phyloP scores from a whole-genome alignment of 306 rosid genomes.

The Citrullus mucosospermus region DNA sequence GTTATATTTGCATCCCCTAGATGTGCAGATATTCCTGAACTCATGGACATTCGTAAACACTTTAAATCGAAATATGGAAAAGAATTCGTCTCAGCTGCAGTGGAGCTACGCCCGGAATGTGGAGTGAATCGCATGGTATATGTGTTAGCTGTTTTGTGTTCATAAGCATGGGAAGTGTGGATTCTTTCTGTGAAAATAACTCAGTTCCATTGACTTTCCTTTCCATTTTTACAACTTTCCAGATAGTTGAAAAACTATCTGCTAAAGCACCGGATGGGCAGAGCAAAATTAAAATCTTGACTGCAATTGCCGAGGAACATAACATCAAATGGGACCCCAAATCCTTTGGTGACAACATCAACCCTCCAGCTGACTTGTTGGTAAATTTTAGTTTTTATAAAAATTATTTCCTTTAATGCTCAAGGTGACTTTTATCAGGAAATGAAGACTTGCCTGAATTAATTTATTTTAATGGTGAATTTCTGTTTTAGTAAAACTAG shows the following conservation, averaged over 20 bases:
- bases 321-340: slow-evolving; percentile 84
- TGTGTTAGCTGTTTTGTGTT: slow-evolving; percentile 11
- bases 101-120: slow-evolving; percentile 87
- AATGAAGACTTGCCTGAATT: neutral
- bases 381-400: slow-evolving; percentile 27
- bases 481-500: neutral
- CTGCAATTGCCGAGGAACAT: slow-evolving; percentile 83
- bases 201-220: slow-evolving; percentile 11
- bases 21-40: slow-evolving; percentile 86
- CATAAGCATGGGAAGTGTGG: neutral
- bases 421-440: neutral
- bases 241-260: slow-evolving; percentile 93
- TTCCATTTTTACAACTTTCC: slow-evolving; percentile 17
- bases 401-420: slow-evolving; percentile 4
- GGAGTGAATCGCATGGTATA: slow-evolving; percentile 87
- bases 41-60: slow-evolving; percentile 63
- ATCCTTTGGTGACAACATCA: slow-evolving; percentile 47
- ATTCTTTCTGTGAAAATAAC: slow-evolving; percentile 5
- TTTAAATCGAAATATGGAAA: slow-evolving; percentile 74
- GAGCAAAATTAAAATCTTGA: slow-evolving; percentile 56
- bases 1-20: slow-evolving; percentile 83
- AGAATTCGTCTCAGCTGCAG: slow-evolving; percentile 63
- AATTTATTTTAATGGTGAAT: neutral
- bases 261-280: slow-evolving; percentile 88
- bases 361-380: slow-evolving; percentile 48